Conservation (phyloP, 352 stramenopile genomes). For the Phytophthora foliorum region DNA sequence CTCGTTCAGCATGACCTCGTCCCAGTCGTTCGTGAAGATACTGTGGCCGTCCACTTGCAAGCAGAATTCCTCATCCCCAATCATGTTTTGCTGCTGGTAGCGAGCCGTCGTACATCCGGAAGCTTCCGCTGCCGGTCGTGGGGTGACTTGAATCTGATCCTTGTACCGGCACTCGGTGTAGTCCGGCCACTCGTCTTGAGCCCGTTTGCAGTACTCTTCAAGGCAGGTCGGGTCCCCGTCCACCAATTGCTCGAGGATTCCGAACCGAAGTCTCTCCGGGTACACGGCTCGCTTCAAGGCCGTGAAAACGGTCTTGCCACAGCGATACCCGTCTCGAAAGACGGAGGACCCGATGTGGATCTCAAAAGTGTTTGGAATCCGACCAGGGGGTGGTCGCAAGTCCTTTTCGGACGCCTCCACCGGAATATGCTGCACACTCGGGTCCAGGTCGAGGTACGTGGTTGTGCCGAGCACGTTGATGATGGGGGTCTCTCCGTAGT, state of each 20-base stretch:
- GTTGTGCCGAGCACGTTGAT: slow-evolving; percentile 56
- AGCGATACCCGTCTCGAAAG: slow-evolving; percentile 79
- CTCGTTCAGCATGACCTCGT: slow-evolving; percentile 67
- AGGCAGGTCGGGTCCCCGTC: slow-evolving; percentile 68
- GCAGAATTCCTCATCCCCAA: slow-evolving; percentile 78
- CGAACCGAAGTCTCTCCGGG: slow-evolving; percentile 76
- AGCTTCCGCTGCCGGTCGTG: slow-evolving; percentile 71
- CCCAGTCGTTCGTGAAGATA: slow-evolving; percentile 84
- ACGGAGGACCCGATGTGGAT: slow-evolving; percentile 80
- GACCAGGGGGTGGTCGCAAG: slow-evolving; percentile 63
- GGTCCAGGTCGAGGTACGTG: slow-evolving; percentile 53
- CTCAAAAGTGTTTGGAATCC: slow-evolving; percentile 52
- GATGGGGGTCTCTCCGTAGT: slow-evolving; percentile 24
- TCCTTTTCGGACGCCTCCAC: slow-evolving; percentile 34
- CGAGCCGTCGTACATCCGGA: slow-evolving; percentile 79
- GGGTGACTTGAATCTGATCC: slow-evolving; percentile 65
- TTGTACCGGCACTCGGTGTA: slow-evolving; percentile 63
- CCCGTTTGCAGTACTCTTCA: slow-evolving; percentile 79
- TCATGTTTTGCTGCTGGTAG: slow-evolving; percentile 77
- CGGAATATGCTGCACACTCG: slow-evolving; percentile 75
- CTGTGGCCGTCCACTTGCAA: slow-evolving; percentile 84
- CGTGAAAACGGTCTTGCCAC: slow-evolving; percentile 80
- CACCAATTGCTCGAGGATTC: slow-evolving; percentile 83
- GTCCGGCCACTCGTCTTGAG: slow-evolving; percentile 62
- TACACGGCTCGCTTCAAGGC: slow-evolving; percentile 67